phyloP scores from a whole-genome alignment of 495 filamentous ascomycete genomes.

The Cercophora newfieldiana region DNA sequence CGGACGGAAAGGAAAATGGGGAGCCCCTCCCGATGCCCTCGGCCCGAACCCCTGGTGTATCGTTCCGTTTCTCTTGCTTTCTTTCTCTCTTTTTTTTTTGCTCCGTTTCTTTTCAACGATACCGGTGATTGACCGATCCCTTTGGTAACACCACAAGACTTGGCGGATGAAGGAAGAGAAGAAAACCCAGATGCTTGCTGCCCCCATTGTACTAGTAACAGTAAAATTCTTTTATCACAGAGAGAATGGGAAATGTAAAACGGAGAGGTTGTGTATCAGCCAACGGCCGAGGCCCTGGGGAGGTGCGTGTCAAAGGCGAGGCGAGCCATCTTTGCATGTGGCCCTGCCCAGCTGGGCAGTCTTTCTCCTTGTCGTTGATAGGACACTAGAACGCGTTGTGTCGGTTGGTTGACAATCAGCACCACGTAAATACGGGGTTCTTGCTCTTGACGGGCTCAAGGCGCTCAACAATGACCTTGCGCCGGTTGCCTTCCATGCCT shows the following conservation, averaged over 20 bases:
- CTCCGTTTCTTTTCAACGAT: neutral
- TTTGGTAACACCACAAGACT: too few species aligned
- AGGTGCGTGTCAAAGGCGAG: too few species aligned
- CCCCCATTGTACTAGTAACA: too few species aligned
- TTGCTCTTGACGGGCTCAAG: conserved; percentile 92
- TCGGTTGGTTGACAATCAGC: conserved; percentile 49
- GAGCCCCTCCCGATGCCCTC: neutral
- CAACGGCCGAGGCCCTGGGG: too few species aligned
- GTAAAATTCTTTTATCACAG: too few species aligned
- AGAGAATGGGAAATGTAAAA: too few species aligned
- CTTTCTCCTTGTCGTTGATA: too few species aligned
- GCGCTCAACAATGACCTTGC: conserved; percentile 95
- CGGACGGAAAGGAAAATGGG: neutral
- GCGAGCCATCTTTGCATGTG: too few species aligned
- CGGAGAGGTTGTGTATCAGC: too few species aligned
- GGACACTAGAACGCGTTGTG: neutral
- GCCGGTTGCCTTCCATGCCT: conserved; percentile 84
- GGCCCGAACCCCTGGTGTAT: neutral
- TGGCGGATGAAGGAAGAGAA: too few species aligned
- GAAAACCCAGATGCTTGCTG: too few species aligned
- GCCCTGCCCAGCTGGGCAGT: too few species aligned
- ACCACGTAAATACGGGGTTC: conserved; percentile 98
- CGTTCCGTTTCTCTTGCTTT: neutral
- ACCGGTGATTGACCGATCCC: neutral
- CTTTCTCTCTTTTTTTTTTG: neutral